Percentiles rank a stretch among this genome's conserved stretches.
These are phyloP conservation scores for Psilocybe subaeruginosa DNA, from an alignment of 768 basidiomycete genomes.

Conservation along the genomic window DNA sequence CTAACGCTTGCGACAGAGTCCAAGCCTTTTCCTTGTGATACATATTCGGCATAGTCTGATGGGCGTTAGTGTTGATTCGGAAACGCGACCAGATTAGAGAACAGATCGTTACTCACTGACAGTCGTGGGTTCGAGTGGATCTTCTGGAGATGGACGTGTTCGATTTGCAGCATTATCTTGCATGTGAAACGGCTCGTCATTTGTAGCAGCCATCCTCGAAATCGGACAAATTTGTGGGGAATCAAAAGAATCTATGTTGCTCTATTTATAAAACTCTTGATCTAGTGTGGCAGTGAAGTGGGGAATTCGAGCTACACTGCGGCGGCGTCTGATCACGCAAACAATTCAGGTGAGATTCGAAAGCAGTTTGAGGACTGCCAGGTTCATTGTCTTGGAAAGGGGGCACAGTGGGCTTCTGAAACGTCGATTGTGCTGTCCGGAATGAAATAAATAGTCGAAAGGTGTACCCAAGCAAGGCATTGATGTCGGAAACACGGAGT, in stretches of 20 bases:
- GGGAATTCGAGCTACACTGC: not conserved
- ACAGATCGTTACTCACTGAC: not conserved
- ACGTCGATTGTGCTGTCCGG: not conserved
- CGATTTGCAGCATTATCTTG: not conserved
- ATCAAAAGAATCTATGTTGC: not conserved
- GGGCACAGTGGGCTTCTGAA: not conserved
- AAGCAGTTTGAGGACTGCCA: not conserved
- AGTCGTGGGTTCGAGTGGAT: not conserved
- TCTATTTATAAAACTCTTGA: not conserved
- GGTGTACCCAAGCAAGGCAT: not conserved
- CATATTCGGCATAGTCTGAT: conserved; percentile 42
- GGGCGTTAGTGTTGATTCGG: not conserved
- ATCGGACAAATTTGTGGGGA: not conserved
- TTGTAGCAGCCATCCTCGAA: not conserved
- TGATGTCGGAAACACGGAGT: not conserved
- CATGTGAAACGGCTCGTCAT: not conserved
- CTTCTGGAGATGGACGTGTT: not conserved
- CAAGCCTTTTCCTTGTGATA: conserved; percentile 43
- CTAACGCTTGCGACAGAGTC: conserved; percentile 42
- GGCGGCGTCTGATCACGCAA: too few species aligned
- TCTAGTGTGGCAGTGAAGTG: not conserved
- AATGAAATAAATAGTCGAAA: not conserved
- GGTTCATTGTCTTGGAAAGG: not conserved
- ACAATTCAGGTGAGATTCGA: too few species aligned
- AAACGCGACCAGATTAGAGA: not conserved